Percentiles rank a stretch among this genome's conserved stretches.
phyloP scores from a whole-genome alignment of 768 basidiomycete genomes.

The Russula virescens region DNA sequence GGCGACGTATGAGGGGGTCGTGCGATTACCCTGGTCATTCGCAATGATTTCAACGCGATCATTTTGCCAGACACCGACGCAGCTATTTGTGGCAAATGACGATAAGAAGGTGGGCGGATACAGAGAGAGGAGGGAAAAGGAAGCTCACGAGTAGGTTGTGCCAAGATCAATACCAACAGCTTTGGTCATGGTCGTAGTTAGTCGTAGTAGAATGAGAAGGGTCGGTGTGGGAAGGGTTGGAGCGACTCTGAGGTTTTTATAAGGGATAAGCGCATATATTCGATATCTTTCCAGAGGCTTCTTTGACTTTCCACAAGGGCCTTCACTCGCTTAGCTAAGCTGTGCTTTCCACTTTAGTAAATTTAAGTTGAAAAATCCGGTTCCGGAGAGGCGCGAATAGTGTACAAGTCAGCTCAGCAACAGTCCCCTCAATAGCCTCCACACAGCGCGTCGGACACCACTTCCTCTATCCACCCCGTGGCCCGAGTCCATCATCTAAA shows the following conservation, averaged over 20 bases:
- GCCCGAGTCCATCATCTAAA: slow-evolving; percentile 41
- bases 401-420: slow-evolving; percentile 4
- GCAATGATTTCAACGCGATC: slow-evolving; percentile 99
- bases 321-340: slow-evolving; percentile 19
- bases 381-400: not conserved
- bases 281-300: slow-evolving; percentile 29
- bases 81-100: slow-evolving; percentile 42
- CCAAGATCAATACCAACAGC: slow-evolving; percentile 88
- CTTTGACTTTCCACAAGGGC: slow-evolving; percentile 21
- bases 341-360: not conserved
- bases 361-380: not conserved
- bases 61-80: slow-evolving; percentile 99
- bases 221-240: slow-evolving; percentile 17
- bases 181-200: slow-evolving; percentile 39
- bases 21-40: slow-evolving; percentile 92
- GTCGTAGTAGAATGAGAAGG: slow-evolving; percentile 22
- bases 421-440: not conserved
- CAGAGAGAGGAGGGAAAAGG: not conserved
- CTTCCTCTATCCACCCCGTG: slow-evolving; percentile 7
- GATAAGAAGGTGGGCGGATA: not conserved
- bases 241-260: slow-evolving; percentile 19
- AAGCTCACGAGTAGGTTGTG: slow-evolving; percentile 84
- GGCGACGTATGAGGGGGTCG: slow-evolving; percentile 93
- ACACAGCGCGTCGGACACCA: not conserved
- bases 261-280: slow-evolving; percentile 21